Base-by-base conservation (phyloP, 305 asterid genomes). In the Vinca major region DNA sequence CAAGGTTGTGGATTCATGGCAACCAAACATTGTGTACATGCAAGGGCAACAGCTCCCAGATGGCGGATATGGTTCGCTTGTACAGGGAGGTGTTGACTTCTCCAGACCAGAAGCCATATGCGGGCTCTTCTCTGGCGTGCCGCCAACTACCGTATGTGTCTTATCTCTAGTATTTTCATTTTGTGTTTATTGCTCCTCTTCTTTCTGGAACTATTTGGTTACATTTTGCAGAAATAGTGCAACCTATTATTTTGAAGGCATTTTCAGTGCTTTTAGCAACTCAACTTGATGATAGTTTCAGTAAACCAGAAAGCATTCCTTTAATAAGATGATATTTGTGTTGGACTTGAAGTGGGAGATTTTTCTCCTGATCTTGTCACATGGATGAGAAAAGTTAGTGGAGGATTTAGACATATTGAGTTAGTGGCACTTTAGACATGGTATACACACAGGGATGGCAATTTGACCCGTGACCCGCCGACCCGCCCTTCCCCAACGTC, bases 1-100 rank as follows among this genome's bases (percentile, higher is more conserved):
- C 58, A 88, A 81, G 80, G 86, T 77, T 51, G 48, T 89, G 68
- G 96, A 91, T 76, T 76, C 90, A 11, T 82, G 84, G 89, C 89
- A 89, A 79, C 98, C 99, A 10, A 89, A 86, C 83, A 79, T 89
- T 63, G 89, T 94, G 66, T 89, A 85, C 74, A 77, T 94, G 67
- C 97, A 88, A 82, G 98, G 96, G 36, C 89, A 94, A 68, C 82
- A 36, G 62, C 83, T 87, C 72, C 78, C 79, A 13, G 84, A 81
- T 73, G 84, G 78, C 67, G 93, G 88, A 78, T 78, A 88, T 63
- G 96, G 98, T 40, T 72, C 93, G 0, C 63, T 84, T 4, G 75
- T 67, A 33, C 88, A 85, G 92, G 89, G 85, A 73, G 95, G 86
- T 77, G 60, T 75, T 64, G 86, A 88, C 50, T 81, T 90, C 72